Evolutionary conservation across 2,329 filamentous ascomycete genomes (phyloP), one percentile per base, ranked within the genome.

Genomic region (Drechslera avenae): DNA sequence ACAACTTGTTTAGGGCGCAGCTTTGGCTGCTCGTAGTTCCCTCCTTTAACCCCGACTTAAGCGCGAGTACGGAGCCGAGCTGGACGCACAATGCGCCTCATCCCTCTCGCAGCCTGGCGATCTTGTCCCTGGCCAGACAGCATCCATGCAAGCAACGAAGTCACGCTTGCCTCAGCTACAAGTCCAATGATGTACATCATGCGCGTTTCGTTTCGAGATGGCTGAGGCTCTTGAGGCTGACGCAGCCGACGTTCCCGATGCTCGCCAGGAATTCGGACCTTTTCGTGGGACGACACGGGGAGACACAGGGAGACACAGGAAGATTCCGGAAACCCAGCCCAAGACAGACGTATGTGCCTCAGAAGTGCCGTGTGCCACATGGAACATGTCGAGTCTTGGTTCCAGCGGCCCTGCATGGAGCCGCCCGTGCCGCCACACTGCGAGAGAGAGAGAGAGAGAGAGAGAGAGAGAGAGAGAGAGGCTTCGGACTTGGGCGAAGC

Each of bases 301-400:
- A 54, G 51, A 57, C 51, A 28, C 10, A 28, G 26, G 21, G 4
- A 54, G 51, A 57, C 51, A 46, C 45, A 32, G 49, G n/a, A 23
- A 33, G 33, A 18, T 41, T 23, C 34, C 16, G 46, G 33, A 17
- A 41, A 23, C 9, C 17, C 12, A 36, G 9, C 6, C 4, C 37
- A 47, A 49, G 31, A 14, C 36, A 34, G 56, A 56, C 56, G 42
- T 58, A 57, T 54, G 46, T 39, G 55, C 56, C 50, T 67, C 61
- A 59, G 61, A 68, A 64, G 53, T 50, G 57, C 54, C 62, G 55
- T 57, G 64, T 58, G 61, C 58, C 67, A 64, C 61, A 54, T 39
- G 48, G 48, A 46, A 39, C 45, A 53, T 39, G 32, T 42, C 36
- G 44, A 42, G 39, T 39, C 14, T 35, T 41, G 26, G 12, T 31